Percentiles rank a stretch among this genome's conserved stretches.
Evolutionary conservation across 257 asterid species (phyloP).

Genomic region (Leonotis leonurus): DNA sequence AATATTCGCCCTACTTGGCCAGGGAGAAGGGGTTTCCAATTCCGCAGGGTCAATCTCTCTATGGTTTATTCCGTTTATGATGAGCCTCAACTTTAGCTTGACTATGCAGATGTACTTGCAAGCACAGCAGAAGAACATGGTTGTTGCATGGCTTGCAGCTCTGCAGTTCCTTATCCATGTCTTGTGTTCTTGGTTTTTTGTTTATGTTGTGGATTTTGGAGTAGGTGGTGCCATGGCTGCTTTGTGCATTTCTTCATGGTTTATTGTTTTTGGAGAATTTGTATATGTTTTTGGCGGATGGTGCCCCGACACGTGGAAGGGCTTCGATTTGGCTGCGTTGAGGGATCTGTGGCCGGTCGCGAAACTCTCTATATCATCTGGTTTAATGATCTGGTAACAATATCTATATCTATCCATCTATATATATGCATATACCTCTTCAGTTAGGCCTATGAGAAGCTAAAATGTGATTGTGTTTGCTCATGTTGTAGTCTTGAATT

Average conservation of each 20-base stretch:
- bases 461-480: neutral
- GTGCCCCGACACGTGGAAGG: conserved; percentile 49
- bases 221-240: conserved; percentile 23
- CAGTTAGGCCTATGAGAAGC: neutral
- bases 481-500: conserved; percentile 32
- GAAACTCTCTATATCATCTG: conserved; percentile 23
- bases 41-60: conserved; percentile 17
- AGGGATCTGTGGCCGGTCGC: conserved; percentile 29
- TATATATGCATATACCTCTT: neutral
- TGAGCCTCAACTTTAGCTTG: neutral
- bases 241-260: conserved; percentile 21
- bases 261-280: conserved; percentile 15
- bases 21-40: neutral
- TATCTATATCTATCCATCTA: neutral
- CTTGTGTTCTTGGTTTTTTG: conserved; percentile 14
- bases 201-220: conserved; percentile 11
- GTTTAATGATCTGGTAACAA: conserved; percentile 22
- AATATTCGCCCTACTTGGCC: conserved; percentile 22
- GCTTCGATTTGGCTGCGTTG: conserved; percentile 33
- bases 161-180: conserved; percentile 11
- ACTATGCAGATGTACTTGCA: conserved; percentile 28
- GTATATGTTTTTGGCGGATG: conserved; percentile 31
- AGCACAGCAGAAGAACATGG: conserved; percentile 25
- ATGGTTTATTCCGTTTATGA: conserved; percentile 18
- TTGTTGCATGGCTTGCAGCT: conserved; percentile 20